Conservation (phyloP, 2,329 filamentous ascomycete species). For the Aspergillus neoniger region DNA sequence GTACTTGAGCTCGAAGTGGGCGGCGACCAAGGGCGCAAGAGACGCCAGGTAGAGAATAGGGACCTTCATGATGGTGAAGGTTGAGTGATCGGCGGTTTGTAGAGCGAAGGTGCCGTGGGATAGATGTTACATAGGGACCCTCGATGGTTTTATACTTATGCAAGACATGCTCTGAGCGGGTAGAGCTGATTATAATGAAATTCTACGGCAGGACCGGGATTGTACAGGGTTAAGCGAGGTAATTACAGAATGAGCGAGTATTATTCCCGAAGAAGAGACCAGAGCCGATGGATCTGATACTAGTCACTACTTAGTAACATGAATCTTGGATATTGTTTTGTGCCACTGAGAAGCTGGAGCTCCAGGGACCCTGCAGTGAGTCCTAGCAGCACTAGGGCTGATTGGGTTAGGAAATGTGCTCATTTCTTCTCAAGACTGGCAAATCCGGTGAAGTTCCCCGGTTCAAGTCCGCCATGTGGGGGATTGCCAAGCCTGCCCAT, state of each 20-base stretch:
- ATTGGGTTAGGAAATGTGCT: slow-evolving; percentile 32
- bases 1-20: slow-evolving; percentile 59
- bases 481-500: background rate
- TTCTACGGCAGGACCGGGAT: background rate
- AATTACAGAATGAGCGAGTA: background rate
- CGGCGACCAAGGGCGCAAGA: slow-evolving; percentile 50
- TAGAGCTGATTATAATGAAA: background rate
- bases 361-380: background rate
- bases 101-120: background rate
- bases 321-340: background rate
- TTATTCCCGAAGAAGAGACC: background rate
- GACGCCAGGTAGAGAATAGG: slow-evolving; percentile 40
- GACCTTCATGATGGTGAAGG: slow-evolving; percentile 33
- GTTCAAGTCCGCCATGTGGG: background rate
- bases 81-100: background rate
- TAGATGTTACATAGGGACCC: background rate
- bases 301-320: background rate
- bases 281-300: background rate
- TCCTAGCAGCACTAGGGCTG: slow-evolving; percentile 10
- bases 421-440: slow-evolving; percentile 31
- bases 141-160: background rate
- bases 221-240: background rate
- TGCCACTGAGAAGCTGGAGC: background rate
- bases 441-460: slow-evolving; percentile 5
- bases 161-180: background rate